A percentile compares a stretch with the other conserved stretches of the same genome.
These are phyloP conservation scores for Coffea canephora DNA, from an alignment of 257 asterid genomes.

Conservation along the genomic window DNA sequence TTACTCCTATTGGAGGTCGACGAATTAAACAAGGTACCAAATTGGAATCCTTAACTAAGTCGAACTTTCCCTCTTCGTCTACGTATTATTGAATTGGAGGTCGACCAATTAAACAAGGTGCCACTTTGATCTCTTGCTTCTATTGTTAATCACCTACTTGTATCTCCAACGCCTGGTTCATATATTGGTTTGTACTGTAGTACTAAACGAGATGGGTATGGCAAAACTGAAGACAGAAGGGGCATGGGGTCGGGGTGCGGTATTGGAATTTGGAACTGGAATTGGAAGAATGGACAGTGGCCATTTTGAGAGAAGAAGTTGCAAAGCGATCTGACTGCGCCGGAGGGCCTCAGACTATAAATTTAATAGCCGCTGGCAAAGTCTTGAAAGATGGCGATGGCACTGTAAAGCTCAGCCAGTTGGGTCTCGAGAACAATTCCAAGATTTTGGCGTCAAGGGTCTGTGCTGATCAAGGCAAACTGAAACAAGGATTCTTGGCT, in stretches of 20 bases:
- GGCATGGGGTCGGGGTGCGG: slow-evolving; percentile 91
- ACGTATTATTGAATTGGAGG: no score
- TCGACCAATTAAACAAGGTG: no score
- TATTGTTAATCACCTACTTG: no score
- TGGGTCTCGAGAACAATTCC: slow-evolving; percentile 72
- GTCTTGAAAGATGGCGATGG: slow-evolving; percentile 68
- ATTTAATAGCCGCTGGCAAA: slow-evolving; percentile 67
- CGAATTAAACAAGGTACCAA: no score
- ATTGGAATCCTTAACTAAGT: no score
- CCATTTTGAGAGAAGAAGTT: slow-evolving; percentile 62
- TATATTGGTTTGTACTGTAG: no score
- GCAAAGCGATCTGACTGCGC: slow-evolving; percentile 63
- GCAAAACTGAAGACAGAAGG: slow-evolving; percentile 80
- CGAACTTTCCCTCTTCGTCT: no score
- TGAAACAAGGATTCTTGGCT: slow-evolving; percentile 64
- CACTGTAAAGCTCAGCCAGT: slow-evolving; percentile 52
- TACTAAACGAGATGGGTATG: not conserved
- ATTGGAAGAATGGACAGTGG: slow-evolving; percentile 73
- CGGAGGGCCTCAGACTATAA: slow-evolving; percentile 46
- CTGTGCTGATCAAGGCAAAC: slow-evolving; percentile 60
- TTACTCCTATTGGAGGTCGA: no score
- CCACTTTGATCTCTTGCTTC: no score
- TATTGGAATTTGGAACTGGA: slow-evolving; percentile 73
- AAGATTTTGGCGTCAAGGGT: slow-evolving; percentile 76
- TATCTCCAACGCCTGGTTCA: no score